phyloP scores from a whole-genome alignment of 805 yeast genomes.

The Helenozyma baotianmanensis region DNA sequence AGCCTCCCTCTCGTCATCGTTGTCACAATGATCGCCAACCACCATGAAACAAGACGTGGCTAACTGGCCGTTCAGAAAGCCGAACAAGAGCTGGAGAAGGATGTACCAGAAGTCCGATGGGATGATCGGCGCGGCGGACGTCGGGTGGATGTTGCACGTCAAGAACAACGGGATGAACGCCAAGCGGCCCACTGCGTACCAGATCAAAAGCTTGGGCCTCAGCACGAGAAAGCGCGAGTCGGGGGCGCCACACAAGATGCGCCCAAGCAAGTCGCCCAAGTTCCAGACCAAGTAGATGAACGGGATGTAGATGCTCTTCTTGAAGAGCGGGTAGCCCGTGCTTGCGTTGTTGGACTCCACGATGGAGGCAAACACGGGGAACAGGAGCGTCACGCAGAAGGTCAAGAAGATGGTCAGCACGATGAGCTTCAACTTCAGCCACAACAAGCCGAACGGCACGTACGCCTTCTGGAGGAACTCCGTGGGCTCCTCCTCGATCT shows the following conservation, averaged over 20 bases:
- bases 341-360: conserved; percentile 45
- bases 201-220: conserved; percentile 41
- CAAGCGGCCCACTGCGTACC: conserved; percentile 53
- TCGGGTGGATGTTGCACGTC: conserved; percentile 54
- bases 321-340: conserved; percentile 35
- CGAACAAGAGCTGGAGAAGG: conserved; percentile 69
- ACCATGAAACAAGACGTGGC: conserved; percentile 77
- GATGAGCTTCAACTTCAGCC: conserved; percentile 58
- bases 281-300: conserved; percentile 84
- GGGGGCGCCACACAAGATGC: conserved; percentile 58
- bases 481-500: conserved; percentile 4
- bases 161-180: conserved; percentile 68
- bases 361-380: conserved; percentile 86
- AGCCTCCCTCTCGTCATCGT: conserved; percentile 73
- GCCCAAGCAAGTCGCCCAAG: conserved; percentile 77
- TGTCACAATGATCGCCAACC: conserved; percentile 55
- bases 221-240: conserved; percentile 27
- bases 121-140: conserved; percentile 29
- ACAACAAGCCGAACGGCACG: conserved; percentile 58
- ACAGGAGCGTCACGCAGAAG: conserved; percentile 68
- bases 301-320: conserved; percentile 56
- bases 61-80: conserved; percentile 83
- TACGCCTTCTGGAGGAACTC: conserved; percentile 25
- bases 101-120: conserved; percentile 66
- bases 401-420: conserved; percentile 69